Evolutionary conservation across 2,329 filamentous ascomycete genomes (phyloP).

Genomic region (Apiospora rasikravindrae): DNA sequence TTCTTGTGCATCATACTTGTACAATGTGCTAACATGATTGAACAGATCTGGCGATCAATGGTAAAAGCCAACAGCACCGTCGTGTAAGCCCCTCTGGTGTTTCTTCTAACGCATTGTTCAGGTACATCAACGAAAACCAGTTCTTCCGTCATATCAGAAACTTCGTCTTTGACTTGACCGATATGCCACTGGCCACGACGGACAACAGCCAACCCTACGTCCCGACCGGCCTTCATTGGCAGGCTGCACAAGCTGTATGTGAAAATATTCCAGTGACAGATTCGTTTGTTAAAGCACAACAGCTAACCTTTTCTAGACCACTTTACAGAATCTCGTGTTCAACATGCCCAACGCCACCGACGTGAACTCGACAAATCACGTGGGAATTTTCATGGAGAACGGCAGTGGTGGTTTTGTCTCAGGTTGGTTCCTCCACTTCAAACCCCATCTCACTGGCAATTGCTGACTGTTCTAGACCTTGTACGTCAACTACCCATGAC

Average conservation of each 20-base stretch:
- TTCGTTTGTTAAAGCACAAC: no score
- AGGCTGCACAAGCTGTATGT: slow-evolving; percentile 57
- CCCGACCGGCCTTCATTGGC: slow-evolving; percentile 63
- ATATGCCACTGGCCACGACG: slow-evolving; percentile 63
- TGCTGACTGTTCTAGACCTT: background rate
- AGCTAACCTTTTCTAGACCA: slow-evolving; percentile 36
- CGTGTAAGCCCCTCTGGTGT: background rate
- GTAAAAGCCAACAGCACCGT: slow-evolving; percentile 38
- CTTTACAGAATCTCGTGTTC: slow-evolving; percentile 66
- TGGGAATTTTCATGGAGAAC: slow-evolving; percentile 65
- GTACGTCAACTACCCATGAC: background rate
- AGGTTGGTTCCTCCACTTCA: slow-evolving; percentile 32
- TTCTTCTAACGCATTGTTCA: background rate
- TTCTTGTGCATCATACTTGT: background rate
- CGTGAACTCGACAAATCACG: slow-evolving; percentile 49
- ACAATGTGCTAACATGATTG: background rate
- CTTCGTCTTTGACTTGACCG: slow-evolving; percentile 57
- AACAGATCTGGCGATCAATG: slow-evolving; percentile 38
- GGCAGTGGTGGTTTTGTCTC: slow-evolving; percentile 64
- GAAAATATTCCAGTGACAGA: background rate
- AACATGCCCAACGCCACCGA: slow-evolving; percentile 46
- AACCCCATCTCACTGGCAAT: no score
- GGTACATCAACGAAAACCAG: slow-evolving; percentile 59
- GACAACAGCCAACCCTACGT: slow-evolving; percentile 45
- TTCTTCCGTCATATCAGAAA: slow-evolving; percentile 61